phyloP scores from a whole-genome alignment of 2,329 filamentous ascomycete genomes.

The Fusarium pininemorale region DNA sequence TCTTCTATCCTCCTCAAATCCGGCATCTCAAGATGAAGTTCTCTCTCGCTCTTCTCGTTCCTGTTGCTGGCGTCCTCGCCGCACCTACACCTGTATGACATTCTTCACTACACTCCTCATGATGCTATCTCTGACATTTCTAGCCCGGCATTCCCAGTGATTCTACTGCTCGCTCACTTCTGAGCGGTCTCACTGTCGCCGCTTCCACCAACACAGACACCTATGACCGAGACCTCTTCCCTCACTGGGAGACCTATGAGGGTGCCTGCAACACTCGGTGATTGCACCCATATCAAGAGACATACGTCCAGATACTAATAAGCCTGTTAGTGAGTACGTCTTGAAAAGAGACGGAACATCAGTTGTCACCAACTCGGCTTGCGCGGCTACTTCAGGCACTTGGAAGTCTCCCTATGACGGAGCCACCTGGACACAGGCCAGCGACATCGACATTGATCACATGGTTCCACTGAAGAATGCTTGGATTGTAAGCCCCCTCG shows the following conservation, averaged over 20 bases:
- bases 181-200: constrained; percentile 67
- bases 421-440: constrained; percentile 71
- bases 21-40: constrained; percentile 45
- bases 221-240: constrained; percentile 75
- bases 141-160: constrained; percentile 70
- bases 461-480: constrained; percentile 83
- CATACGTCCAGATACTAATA: constrained; percentile 6
- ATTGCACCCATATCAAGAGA: neutral
- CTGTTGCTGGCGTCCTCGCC: constrained; percentile 42
- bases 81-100: constrained; percentile 43
- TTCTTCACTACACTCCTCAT: neutral
- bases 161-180: constrained; percentile 64
- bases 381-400: constrained; percentile 69
- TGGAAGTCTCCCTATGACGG: constrained; percentile 82
- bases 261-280: constrained; percentile 75
- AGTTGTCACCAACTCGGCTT: constrained; percentile 68
- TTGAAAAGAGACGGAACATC: constrained; percentile 70
- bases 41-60: constrained; percentile 40
- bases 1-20: neutral
- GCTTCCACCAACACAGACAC: constrained; percentile 61
- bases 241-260: constrained; percentile 73
- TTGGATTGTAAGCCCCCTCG: constrained; percentile 67
- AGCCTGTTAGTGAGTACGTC: constrained; percentile 3
- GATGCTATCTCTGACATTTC: neutral
- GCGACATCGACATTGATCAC: constrained; percentile 84